These are phyloP conservation scores for Arthrobotrys iridis DNA, from an alignment of 2,329 filamentous ascomycete genomes.

Conservation along the genomic window DNA sequence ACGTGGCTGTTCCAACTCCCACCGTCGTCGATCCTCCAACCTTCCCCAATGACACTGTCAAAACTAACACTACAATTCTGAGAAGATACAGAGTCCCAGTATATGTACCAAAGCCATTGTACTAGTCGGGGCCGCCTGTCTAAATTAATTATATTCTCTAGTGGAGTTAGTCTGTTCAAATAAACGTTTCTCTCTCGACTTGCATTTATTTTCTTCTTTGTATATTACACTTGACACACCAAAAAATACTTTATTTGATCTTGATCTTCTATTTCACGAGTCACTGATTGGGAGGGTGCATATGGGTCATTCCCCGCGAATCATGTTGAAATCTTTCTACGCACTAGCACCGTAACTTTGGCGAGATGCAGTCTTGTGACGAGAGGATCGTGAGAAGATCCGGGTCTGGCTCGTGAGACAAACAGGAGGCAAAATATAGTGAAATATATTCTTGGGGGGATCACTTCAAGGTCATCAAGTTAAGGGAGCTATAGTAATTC, in stretches of 20 bases:
- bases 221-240: constrained; percentile 7
- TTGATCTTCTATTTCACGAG: not conserved
- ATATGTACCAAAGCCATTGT: constrained; percentile 19
- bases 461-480: too few relatives aligned
- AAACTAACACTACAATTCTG: constrained; percentile 20
- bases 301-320: too few relatives aligned
- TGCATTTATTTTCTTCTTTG: not conserved
- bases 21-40: constrained; percentile 3
- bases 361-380: too few relatives aligned
- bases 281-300: too few relatives aligned
- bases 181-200: not conserved
- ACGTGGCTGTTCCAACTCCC: not conserved
- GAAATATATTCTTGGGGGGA: too few relatives aligned
- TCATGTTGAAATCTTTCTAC: too few relatives aligned
- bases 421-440: too few relatives aligned
- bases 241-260: not conserved
- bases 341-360: too few relatives aligned
- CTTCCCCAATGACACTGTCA: constrained; percentile 14
- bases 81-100: constrained; percentile 35
- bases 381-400: too few relatives aligned
- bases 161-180: not conserved
- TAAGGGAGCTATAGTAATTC: too few relatives aligned
- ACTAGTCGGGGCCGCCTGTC: not conserved
- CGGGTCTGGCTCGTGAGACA: too few relatives aligned
- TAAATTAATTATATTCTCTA: not conserved